Evolutionary conservation across 176 grass and related monocot species (phyloP).

Genomic region (Areca catechu): DNA sequence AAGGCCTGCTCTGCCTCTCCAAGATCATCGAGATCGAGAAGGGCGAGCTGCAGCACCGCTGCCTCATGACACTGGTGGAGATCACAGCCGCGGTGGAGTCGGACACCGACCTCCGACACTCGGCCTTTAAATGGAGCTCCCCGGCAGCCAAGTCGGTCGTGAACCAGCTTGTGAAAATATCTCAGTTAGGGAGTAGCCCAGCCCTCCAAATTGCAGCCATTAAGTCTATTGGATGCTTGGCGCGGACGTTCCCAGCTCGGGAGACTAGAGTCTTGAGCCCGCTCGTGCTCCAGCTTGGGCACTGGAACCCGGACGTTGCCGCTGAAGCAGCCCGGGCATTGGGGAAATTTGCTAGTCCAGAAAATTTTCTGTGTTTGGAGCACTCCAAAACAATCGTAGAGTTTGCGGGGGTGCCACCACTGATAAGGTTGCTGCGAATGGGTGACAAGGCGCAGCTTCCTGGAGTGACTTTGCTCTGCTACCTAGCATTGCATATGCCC

Average conservation of each 20-base stretch:
- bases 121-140: slow-evolving; percentile 15
- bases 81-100: slow-evolving; percentile 9
- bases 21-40: slow-evolving; percentile 14
- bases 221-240: slow-evolving; percentile 11
- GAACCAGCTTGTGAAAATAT: slow-evolving; percentile 7
- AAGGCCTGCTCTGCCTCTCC: slow-evolving; percentile 14
- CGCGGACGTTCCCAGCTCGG: slow-evolving; percentile 1
- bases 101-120: slow-evolving; percentile 13
- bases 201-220: slow-evolving; percentile 13
- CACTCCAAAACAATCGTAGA: slow-evolving; percentile 11
- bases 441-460: slow-evolving; percentile 17
- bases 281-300: slow-evolving; percentile 3
- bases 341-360: slow-evolving; percentile 7
- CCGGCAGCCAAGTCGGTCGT: slow-evolving; percentile 18
- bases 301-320: slow-evolving; percentile 19
- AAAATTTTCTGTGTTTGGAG: slow-evolving; percentile 14
- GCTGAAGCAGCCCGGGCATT: slow-evolving; percentile 3
- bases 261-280: slow-evolving; percentile 9
- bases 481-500: slow-evolving; percentile 10
- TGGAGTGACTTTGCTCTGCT: slow-evolving; percentile 2
- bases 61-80: slow-evolving; percentile 12
- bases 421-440: slow-evolving; percentile 7
- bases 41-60: slow-evolving; percentile 17
- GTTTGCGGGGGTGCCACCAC: slow-evolving; percentile 3
- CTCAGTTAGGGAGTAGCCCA: slow-evolving; percentile 6